phyloP scores from a whole-genome alignment of 2,329 filamentous ascomycete species.

The Chaetomium globosum region DNA sequence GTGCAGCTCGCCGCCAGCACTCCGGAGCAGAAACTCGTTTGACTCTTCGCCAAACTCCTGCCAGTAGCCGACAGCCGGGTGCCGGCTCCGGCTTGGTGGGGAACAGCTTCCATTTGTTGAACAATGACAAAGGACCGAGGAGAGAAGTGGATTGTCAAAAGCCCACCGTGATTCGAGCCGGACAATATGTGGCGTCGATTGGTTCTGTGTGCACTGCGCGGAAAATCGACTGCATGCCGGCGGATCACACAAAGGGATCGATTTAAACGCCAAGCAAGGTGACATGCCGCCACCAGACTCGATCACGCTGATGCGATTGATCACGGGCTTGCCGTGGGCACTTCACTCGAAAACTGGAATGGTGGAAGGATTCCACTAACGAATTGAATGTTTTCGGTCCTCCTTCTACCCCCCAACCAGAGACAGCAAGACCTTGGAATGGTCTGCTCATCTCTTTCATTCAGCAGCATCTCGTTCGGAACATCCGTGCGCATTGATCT shows the following conservation, averaged over 20 bases:
- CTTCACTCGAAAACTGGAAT: not conserved
- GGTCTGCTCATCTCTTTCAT: not conserved
- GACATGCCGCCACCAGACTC: slow-evolving; percentile 21
- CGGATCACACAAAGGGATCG: slow-evolving; percentile 20
- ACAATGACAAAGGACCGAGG: not conserved
- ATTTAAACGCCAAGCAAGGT: slow-evolving; percentile 21
- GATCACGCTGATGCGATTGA: slow-evolving; percentile 24
- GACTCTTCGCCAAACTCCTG: not conserved
- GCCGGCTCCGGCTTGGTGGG: not conserved
- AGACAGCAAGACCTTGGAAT: not conserved
- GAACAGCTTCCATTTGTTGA: not conserved
- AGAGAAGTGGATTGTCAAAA: not conserved
- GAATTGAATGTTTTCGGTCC: not conserved
- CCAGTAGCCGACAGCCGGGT: not conserved
- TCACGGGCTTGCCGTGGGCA: slow-evolving; percentile 14
- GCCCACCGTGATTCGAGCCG: not conserved
- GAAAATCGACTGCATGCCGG: slow-evolving; percentile 15
- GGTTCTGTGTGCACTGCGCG: slow-evolving; percentile 14
- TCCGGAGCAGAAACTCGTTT: not conserved
- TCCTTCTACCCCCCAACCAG: not conserved
- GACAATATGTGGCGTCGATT: slow-evolving; percentile 14
- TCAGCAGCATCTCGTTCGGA: not conserved
- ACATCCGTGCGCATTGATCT: not conserved
- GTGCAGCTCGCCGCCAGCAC: slow-evolving; percentile 23
- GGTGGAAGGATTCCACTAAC: slow-evolving; percentile 19